A percentile compares a stretch with the other conserved stretches of the same genome.
Conservation (phyloP, 805 yeast species). For the Cephaloascus fragrans region DNA sequence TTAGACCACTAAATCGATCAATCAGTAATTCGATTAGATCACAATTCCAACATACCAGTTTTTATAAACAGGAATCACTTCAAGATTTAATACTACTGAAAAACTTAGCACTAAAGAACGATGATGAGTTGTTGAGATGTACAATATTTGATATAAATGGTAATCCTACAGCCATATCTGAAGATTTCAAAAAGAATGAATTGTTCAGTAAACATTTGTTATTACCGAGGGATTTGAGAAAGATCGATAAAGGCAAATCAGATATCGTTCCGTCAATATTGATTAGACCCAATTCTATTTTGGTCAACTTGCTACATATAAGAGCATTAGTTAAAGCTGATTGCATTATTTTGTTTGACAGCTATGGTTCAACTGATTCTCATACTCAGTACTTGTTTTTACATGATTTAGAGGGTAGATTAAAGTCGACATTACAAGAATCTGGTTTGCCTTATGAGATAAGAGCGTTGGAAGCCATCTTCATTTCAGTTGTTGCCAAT, state of each 20-base stretch:
- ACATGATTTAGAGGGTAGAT: conserved; percentile 27
- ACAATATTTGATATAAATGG: conserved; percentile 40
- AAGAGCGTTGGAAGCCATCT: conserved; percentile 80
- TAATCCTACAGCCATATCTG: conserved; percentile 30
- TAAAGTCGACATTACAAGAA: conserved; percentile 19
- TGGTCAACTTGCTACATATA: conserved; percentile 38
- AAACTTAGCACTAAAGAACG: conserved; percentile 3
- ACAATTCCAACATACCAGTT: not conserved
- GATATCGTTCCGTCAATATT: conserved; percentile 52
- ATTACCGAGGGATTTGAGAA: conserved; percentile 43
- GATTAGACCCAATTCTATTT: conserved; percentile 34
- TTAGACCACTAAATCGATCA: too few species aligned
- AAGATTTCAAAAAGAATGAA: conserved; percentile 31
- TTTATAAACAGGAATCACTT: not conserved
- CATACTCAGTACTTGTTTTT: conserved; percentile 33
- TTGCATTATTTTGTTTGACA: conserved; percentile 37
- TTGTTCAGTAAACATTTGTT: conserved; percentile 35
- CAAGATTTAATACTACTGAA: not conserved
- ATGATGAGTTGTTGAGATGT: conserved; percentile 30
- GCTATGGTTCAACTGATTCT: conserved; percentile 33
- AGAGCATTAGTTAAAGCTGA: conserved; percentile 45
- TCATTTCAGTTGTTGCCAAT: conserved; percentile 70
- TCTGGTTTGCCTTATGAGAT: conserved; percentile 71
- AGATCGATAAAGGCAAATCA: conserved; percentile 33
- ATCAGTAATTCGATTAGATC: not conserved